These are phyloP conservation scores for Diaporthe sp. DNA, from an alignment of 2,329 filamentous ascomycete species.

Conservation along the genomic window DNA sequence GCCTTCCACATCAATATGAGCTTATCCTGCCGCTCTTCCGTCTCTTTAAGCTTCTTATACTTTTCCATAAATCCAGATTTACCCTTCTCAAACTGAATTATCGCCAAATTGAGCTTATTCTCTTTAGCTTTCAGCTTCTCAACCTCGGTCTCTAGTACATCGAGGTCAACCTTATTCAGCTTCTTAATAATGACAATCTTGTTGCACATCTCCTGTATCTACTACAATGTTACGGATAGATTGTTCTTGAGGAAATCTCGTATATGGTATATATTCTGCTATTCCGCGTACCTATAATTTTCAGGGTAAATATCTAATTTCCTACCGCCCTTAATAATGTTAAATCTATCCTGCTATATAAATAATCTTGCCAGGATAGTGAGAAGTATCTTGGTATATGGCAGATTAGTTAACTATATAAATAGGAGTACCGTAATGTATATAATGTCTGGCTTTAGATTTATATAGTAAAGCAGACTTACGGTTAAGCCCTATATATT, in stretches of 20 bases:
- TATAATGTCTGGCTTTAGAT: not conserved
- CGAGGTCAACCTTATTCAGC: not conserved
- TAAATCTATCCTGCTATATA: constrained; percentile 3
- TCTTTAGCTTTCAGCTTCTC: not conserved
- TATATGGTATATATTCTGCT: not conserved
- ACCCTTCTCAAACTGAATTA: not conserved
- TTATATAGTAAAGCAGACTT: not conserved
- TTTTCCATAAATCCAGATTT: not conserved
- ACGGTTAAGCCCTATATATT: not conserved
- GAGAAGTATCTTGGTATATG: not conserved
- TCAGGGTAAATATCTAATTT: not conserved
- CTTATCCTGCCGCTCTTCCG: not conserved
- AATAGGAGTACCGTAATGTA: not conserved
- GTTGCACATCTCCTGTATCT: not conserved
- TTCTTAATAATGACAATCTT: not conserved
- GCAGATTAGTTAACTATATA: not conserved
- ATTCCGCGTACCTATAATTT: not conserved
- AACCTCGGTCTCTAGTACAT: not conserved
- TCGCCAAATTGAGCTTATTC: not conserved
- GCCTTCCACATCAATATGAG: not conserved
- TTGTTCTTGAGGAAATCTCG: not conserved
- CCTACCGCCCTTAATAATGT: not conserved
- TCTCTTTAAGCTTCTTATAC: not conserved
- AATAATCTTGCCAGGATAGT: not conserved
- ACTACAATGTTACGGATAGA: not conserved